Evolutionary conservation across 2,329 filamentous ascomycete genomes (phyloP), one percentile per base, ranked within the genome.

Genomic region (Phoma sp.): DNA sequence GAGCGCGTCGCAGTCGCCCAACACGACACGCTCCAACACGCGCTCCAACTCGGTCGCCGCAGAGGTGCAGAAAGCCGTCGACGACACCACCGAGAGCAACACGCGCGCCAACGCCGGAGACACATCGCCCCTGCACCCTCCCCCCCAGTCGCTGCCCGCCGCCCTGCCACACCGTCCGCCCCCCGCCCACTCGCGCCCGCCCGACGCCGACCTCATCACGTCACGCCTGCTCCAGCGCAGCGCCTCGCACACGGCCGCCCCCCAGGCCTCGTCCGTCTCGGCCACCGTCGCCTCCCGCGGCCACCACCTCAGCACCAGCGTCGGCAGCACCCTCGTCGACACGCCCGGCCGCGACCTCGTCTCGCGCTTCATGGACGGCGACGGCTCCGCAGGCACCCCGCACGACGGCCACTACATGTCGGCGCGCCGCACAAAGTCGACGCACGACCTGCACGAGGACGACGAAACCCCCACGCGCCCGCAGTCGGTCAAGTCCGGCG

Each of bases 151-250:
- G 12, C 29, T 31, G 29, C 29, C 67, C 38, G 69, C 60, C 55
- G 67, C 27, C 72, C 27, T 69, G 72, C 48, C 65, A 71, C 27
- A 29, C 67, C 38, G 68, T n/a, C 60, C 55, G 67, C 29, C 72
- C 27, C 67, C 73, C 46, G 65, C 71, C 31, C 69, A 75, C 48
- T 72, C 73, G 29, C 63, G 72, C 31, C 72, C 72, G 22, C 74
- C 76, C 32, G 86, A 88, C 66, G 87, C 85, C 57, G 84, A 87
- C 64, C 85, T 88, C 57, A 82, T 90, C 46, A 90, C 88, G 6
- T 87, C 87, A 27, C 82, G 87, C 55, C 75, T 91, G 33, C 80
- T 92, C 2, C 84, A 88, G 67, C 83, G 88, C 62, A 85, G 81
- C 9, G 82, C 85, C 0, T 86, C 86, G 5, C 81, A 85, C 58